Percentiles rank a stretch among this genome's conserved stretches.
Conservation (phyloP, 2,329 filamentous ascomycete species). For the Aaosphaeria pasadenensis region DNA sequence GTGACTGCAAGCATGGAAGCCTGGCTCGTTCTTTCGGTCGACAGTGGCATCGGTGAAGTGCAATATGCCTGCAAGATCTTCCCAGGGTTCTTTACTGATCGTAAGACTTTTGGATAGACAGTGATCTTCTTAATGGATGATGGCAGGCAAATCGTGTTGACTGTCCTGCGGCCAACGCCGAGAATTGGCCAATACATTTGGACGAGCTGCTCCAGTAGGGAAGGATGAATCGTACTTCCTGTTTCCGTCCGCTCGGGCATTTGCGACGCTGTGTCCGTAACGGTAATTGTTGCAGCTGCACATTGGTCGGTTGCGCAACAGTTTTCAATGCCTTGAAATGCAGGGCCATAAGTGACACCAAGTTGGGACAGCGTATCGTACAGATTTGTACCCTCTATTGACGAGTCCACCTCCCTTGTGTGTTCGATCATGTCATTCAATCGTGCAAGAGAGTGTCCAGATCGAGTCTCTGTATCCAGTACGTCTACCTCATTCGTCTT, state of each 20-base stretch:
- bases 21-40: slow-evolving; percentile 11
- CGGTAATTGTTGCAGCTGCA: slow-evolving; percentile 18
- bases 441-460: slow-evolving; percentile 2
- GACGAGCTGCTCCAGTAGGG: slow-evolving; percentile 22
- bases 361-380: slow-evolving; percentile 47
- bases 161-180: slow-evolving; percentile 4
- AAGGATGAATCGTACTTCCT: slow-evolving; percentile 18
- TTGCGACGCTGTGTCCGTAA: slow-evolving; percentile 13
- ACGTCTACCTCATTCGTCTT: slow-evolving; percentile 37
- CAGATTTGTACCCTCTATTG: slow-evolving; percentile 31
- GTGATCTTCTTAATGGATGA: slow-evolving; percentile 18
- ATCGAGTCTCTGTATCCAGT: slow-evolving; percentile 36
- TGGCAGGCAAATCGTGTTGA: slow-evolving; percentile 17
- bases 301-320: slow-evolving; percentile 39
- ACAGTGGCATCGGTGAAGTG: slow-evolving; percentile 4
- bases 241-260: slow-evolving; percentile 24
- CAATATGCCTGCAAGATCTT: slow-evolving; percentile 12
- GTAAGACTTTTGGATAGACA: slow-evolving; percentile 9
- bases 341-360: slow-evolving; percentile 51
- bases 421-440: slow-evolving; percentile 5
- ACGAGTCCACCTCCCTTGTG: slow-evolving; percentile 15
- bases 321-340: slow-evolving; percentile 51
- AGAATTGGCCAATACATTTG: slow-evolving; percentile 25
- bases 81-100: slow-evolving; percentile 1
- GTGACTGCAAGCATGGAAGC: slow-evolving; percentile 19